A percentile compares a stretch with the other conserved stretches of the same genome.
phyloP scores from a whole-genome alignment of 768 basidiomycete genomes.

The Trametopsis cervina region DNA sequence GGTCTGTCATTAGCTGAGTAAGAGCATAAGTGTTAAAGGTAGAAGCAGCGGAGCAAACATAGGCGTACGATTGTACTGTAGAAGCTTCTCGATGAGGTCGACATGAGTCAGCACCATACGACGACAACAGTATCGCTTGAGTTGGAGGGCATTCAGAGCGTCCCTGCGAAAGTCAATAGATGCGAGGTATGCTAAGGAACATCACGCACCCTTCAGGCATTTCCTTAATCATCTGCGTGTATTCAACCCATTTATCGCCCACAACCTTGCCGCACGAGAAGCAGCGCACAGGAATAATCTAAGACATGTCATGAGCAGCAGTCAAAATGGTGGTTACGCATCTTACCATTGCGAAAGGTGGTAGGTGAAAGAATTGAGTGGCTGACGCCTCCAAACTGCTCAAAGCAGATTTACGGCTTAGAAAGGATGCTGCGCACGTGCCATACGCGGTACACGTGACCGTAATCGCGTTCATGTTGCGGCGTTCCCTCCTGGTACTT shows the following conservation, averaged over 20 bases:
- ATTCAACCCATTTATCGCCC: slow-evolving; percentile 92
- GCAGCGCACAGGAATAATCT: slow-evolving; percentile 96
- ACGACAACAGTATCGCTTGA: slow-evolving; percentile 94
- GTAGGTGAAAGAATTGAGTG: neutral
- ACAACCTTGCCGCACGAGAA: slow-evolving; percentile 98
- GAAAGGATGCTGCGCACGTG: slow-evolving; percentile 2
- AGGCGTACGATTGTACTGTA: slow-evolving; percentile 88
- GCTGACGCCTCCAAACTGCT: slow-evolving; percentile 1
- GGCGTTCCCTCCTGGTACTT: neutral
- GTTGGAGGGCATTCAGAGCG: slow-evolving; percentile 79
- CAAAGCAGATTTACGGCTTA: neutral
- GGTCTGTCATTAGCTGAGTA: neutral
- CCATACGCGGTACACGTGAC: slow-evolving; percentile 6
- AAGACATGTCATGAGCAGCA: neutral
- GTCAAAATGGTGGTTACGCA: no score
- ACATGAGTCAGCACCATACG: slow-evolving; percentile 98
- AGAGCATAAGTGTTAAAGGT: neutral
- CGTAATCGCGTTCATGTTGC: neutral
- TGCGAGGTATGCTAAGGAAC: neutral
- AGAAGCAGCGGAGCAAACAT: neutral
- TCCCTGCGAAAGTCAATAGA: slow-evolving; percentile 43
- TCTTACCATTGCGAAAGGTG: neutral
- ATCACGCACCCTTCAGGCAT: slow-evolving; percentile 81
- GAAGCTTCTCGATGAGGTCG: slow-evolving; percentile 92
- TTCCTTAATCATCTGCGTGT: slow-evolving; percentile 68